A percentile compares a stretch with the other conserved stretches of the same genome.
Evolutionary conservation across 441 rosid genomes (phyloP).

Genomic region (Pelargonium myrrhifolium): DNA sequence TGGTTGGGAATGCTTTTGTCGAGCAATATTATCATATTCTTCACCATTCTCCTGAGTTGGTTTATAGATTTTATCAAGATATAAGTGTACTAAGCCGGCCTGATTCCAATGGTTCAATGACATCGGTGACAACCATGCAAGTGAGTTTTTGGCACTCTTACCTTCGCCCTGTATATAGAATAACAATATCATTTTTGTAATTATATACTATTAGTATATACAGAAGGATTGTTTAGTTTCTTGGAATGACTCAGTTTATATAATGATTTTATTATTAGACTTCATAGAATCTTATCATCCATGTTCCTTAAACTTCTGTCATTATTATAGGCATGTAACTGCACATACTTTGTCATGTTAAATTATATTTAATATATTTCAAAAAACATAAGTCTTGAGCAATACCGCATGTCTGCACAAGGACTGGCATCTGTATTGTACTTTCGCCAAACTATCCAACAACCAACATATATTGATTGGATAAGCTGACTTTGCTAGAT

Average conservation of each 20-base stretch:
- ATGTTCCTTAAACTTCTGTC: too few relatives aligned
- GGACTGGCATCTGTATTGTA: background rate
- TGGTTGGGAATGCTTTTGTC: constrained; percentile 14
- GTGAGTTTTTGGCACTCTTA: background rate
- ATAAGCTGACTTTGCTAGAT: background rate
- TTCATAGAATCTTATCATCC: too few relatives aligned
- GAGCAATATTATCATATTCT: constrained; percentile 15
- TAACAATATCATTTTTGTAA: constrained; percentile 1
- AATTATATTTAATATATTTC: background rate
- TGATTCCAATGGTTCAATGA: background rate
- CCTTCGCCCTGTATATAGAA: background rate
- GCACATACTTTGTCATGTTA: background rate
- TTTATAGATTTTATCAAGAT: constrained; percentile 37
- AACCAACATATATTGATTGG: background rate
- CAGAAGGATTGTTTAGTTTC: too few relatives aligned
- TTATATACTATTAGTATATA: background rate
- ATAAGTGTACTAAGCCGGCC: constrained; percentile 36
- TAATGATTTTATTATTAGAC: too few relatives aligned
- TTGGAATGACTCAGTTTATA: too few relatives aligned
- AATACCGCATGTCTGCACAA: background rate
- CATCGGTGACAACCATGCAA: constrained; percentile 1
- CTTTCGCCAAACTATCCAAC: background rate
- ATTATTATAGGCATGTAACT: too few relatives aligned
- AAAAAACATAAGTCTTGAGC: background rate
- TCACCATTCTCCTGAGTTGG: constrained; percentile 18